phyloP scores from a whole-genome alignment of 306 rosid genomes.

The Crataegus laevigata region DNA sequence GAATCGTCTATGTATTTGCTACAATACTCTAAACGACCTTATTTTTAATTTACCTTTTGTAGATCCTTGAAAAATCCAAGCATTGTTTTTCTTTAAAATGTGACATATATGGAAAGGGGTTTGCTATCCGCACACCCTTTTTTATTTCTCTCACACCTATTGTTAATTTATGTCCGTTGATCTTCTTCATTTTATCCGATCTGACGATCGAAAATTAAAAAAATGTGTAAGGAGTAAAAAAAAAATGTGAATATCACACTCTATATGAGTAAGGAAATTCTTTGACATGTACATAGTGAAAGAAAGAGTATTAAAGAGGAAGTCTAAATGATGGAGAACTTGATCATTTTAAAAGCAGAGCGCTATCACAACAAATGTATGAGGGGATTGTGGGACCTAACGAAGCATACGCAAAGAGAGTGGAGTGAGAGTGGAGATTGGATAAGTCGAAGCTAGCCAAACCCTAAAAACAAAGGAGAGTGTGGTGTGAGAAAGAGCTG shows the following conservation, averaged over 20 bases:
- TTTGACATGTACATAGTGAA: background rate
- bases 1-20: no score
- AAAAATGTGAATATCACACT: no score
- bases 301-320: background rate
- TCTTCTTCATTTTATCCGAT: no score
- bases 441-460: slow-evolving; percentile 6
- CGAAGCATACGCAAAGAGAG: background rate
- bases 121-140: no score
- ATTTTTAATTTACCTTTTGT: no score
- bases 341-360: slow-evolving; percentile 2
- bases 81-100: background rate
- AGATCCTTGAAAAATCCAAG: no score
- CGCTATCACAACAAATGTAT: background rate
- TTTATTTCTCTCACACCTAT: no score
- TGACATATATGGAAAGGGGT: background rate
- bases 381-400: slow-evolving; percentile 14
- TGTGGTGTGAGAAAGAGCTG: slow-evolving; percentile 29
- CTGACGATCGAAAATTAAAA: no score
- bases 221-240: no score
- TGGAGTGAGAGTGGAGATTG: slow-evolving; percentile 22
- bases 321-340: background rate
- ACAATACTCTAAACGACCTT: no score
- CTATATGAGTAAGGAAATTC: no score
- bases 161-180: no score
- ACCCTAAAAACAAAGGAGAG: slow-evolving; percentile 5